Evolutionary conservation across 257 asterid species (phyloP), one percentile per base, ranked within the genome.

Genomic region (Capsicum rhomboideum): DNA sequence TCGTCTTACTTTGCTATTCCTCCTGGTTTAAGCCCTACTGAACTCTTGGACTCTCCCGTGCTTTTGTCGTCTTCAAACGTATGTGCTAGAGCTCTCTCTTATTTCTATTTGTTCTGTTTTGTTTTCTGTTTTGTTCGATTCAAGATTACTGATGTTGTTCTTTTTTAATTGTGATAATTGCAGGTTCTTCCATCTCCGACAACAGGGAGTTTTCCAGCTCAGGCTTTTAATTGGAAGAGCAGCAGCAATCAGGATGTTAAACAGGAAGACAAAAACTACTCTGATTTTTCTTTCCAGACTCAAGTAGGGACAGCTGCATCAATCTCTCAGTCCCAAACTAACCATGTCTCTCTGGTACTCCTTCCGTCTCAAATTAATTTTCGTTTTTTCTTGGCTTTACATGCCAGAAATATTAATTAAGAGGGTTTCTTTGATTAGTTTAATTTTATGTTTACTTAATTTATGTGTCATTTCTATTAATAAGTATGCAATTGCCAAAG

Each of bases 151-250:
- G n/a, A 63, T 59, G 20, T 9, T 59, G 20, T 9, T 12, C 55
- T 75, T n/a, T 13, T 40, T 16, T 55, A 23, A 80, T 28, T 52
- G 63, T 6, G 29, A 46, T 13, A 17, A 29, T 12, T 87, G 89
- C 99, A 96, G 99, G 66, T 92, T 85, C 88, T 96, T 86, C 95
- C 96, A 46, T 96, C 99, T 82, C 98, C 99, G 28, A 96, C 99
- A 0, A 96, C 99, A 4, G 99, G 97, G 77, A 84, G 82, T 64
- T 94, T 91, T 83, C 95, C 96, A 10, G 20, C 83, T 72, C 93
- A 84, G 50, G 86, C 80, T 26, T 91, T 87, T 85, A 86, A 90
- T 63, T 91, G 96, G 99, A 90, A 88, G 82, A 90, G 66, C 84
- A 81, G 80, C 67, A 80, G 74, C 67, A 89, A 87, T 26, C 89